These are phyloP conservation scores for Phytopythium ostracodes DNA, from an alignment of 352 stramenopile species.

Conservation along the genomic window DNA sequence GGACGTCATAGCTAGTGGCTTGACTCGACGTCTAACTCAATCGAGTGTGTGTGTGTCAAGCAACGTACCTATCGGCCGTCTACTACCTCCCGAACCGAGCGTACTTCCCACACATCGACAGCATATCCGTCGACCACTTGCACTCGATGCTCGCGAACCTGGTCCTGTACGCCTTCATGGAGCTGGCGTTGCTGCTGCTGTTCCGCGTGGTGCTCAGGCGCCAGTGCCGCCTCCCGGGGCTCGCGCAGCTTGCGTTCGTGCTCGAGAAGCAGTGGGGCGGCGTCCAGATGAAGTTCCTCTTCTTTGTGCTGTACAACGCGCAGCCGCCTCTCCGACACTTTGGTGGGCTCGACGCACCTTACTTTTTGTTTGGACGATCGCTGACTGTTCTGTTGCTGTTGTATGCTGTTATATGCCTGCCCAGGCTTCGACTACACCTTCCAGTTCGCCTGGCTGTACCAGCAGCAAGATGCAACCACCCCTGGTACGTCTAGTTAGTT, in stretches of 20 bases:
- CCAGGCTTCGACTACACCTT: conserved; percentile 27
- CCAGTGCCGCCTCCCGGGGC: conserved; percentile 14
- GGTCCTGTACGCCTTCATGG: conserved; percentile 22
- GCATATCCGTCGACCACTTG: conserved; percentile 12
- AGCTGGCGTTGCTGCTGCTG: conserved; percentile 26
- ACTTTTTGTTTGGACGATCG: not conserved
- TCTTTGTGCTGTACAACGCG: conserved; percentile 29
- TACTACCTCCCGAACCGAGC: conserved; percentile 27
- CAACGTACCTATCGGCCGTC: conserved; percentile 20
- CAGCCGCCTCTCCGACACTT: conserved; percentile 11
- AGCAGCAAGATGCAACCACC: not conserved
- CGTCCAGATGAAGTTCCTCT: conserved; percentile 22
- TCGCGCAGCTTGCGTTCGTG: conserved; percentile 31
- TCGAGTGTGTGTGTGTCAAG: conserved; percentile 1
- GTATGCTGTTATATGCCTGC: not conserved
- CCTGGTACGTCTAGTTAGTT: not conserved
- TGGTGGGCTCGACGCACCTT: too few species aligned
- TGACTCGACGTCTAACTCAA: not conserved
- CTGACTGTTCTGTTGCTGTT: too few species aligned
- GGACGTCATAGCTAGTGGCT: too few species aligned
- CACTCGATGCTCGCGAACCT: conserved; percentile 14
- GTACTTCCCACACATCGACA: conserved; percentile 14
- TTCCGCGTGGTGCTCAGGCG: conserved; percentile 12
- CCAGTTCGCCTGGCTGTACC: conserved; percentile 24
- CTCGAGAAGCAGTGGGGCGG: conserved; percentile 18